phyloP scores from a whole-genome alignment of 257 asterid species.

The Solanum phureja region DNA sequence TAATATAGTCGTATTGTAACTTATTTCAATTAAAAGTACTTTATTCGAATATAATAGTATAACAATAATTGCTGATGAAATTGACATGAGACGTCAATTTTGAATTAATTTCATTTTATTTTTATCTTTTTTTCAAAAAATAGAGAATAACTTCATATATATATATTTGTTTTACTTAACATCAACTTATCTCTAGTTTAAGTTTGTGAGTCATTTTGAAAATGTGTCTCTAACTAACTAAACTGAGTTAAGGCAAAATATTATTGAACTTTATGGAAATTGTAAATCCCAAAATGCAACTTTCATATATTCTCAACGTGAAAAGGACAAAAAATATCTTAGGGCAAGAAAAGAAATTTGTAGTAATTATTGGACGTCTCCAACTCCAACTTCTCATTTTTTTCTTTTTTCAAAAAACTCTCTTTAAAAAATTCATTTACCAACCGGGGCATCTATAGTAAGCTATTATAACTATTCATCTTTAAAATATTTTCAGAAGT shows the following conservation, averaged over 20 bases:
- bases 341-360: neutral
- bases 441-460: neutral
- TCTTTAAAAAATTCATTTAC: neutral
- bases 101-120: neutral
- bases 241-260: neutral
- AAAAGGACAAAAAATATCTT: constrained; percentile 2
- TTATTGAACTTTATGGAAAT: neutral
- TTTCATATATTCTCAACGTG: neutral
- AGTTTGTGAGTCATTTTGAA: neutral
- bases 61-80: neutral
- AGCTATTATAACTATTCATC: neutral
- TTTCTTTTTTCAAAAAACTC: too few species aligned
- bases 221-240: neutral
- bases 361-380: neutral
- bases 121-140: neutral
- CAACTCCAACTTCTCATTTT: neutral
- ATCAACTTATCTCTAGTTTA: too few species aligned
- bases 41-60: neutral
- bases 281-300: neutral
- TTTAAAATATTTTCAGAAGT: neutral
- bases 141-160: neutral
- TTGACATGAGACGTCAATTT: neutral
- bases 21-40: neutral
- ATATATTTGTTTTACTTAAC: too few species aligned
- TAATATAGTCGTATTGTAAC: neutral